A percentile compares a stretch with the other conserved stretches of the same genome.
Conservation (phyloP, 148 eudicot genomes). For the Cornus kousa region DNA sequence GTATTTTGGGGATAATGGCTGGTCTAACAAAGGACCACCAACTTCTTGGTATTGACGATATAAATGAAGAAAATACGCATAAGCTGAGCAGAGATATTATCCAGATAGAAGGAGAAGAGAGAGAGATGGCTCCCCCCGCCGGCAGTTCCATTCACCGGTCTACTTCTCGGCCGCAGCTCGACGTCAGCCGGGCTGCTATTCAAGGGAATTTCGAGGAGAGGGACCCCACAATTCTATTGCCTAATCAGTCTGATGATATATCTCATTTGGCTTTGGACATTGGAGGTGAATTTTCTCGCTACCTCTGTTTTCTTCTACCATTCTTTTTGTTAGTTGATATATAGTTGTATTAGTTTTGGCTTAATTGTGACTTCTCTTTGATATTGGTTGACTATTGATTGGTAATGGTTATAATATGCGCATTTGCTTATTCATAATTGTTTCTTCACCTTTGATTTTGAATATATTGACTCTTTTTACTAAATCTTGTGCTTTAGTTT, state of each 20-base stretch:
- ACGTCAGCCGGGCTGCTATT: conserved; percentile 88
- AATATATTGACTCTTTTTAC: neutral
- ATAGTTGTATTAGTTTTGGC: neutral
- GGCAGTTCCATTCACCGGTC: conserved; percentile 73
- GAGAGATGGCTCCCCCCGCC: conserved; percentile 43
- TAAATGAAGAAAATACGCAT: conserved; percentile 20
- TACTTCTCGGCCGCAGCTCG: conserved; percentile 82
- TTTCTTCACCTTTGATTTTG: neutral
- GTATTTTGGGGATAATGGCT: conserved; percentile 36
- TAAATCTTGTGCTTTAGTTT: neutral
- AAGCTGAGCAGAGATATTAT: conserved; percentile 8
- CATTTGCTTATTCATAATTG: neutral
- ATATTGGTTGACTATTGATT: neutral
- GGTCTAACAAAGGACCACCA: conserved; percentile 33
- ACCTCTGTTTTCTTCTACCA: neutral
- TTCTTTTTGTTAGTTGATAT: neutral
- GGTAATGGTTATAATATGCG: neutral
- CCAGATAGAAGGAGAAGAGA: conserved; percentile 35
- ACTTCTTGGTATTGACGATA: conserved; percentile 33
- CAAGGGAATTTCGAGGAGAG: conserved; percentile 90
- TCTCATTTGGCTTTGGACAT: conserved; percentile 95
- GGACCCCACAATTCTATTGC: conserved; percentile 86
- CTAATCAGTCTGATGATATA: conserved; percentile 98
- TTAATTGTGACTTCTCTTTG: neutral
- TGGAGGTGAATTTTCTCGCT: conserved; percentile 56